phyloP scores from a whole-genome alignment of 1,284 basidiomycete genomes.

The Rhodotorula sp. region DNA sequence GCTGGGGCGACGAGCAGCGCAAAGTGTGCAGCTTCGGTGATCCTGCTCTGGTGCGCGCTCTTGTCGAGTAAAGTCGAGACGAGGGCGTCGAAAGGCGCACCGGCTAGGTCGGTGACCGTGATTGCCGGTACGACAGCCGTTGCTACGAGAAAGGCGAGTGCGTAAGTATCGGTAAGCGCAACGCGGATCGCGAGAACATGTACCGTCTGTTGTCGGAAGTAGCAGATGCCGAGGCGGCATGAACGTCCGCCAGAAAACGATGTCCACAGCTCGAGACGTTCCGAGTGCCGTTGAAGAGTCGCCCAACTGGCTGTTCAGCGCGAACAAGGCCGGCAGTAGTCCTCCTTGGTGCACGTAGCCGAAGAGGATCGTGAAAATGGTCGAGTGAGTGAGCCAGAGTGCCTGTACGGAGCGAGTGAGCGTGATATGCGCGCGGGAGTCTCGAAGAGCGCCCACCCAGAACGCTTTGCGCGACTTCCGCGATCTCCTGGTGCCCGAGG shows the following conservation, averaged over 20 bases:
- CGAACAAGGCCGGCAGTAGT: conserved; percentile 24
- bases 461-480: not conserved
- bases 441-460: conserved; percentile 16
- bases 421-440: not conserved
- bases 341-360: conserved; percentile 42
- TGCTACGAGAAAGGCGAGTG: too few species aligned
- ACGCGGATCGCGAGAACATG: not conserved
- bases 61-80: not conserved
- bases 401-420: conserved; percentile 1
- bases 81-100: conserved; percentile 3
- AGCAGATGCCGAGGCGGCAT: conserved; percentile 41
- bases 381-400: conserved; percentile 32
- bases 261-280: not conserved
- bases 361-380: conserved; percentile 29
- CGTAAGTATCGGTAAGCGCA: not conserved
- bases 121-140: not conserved
- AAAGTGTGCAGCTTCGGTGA: not conserved
- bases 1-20: conserved; percentile 22
- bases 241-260: conserved; percentile 40
- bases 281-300: not conserved
- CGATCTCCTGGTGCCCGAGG: not conserved
- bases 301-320: conserved; percentile 18
- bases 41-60: too few species aligned
- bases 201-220: conserved; percentile 4
- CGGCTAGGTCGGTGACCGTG: conserved; percentile 9